Base-by-base conservation (phyloP, 345 rosid species). In the Schrenkiella parvula region DNA sequence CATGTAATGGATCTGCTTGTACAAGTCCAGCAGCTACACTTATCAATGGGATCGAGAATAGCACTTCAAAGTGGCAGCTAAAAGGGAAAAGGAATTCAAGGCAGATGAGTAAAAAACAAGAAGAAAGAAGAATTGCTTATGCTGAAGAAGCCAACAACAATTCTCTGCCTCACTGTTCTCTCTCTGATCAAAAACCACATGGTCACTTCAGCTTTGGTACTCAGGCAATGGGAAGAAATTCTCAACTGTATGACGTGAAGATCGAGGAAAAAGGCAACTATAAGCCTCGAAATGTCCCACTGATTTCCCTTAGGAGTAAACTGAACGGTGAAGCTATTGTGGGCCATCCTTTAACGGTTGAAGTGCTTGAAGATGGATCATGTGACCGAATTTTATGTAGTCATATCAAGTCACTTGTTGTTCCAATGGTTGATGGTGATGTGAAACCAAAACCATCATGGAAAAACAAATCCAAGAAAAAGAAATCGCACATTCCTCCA, bases 81-180 rank as follows among this genome's bases (percentile, higher is more conserved):
- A 95, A 95, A 83, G 89, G 99, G 76, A 95, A 95, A 83, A 86
- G 99, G 83, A 95, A 87, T 43, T 85, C 87, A 26, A 88, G 97
- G 74, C 84, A 82, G 55, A 83, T 47, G 73, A 82, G 85, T 57
- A 71, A 87, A 86, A 79, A 83, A 51, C 79, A 85, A 85, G 75
- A 85, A 84, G 80, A 87, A 73, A 25, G 79, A 80, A 64, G 80
- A 58, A 66, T 22, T 47, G 35, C 73, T 15, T 65, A 71, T 9
- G 44, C 68, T n/a, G 70, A 79, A 77, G 85, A 79, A 63, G 56
- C 78, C 63, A 87, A 82, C 77, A 66, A 63, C 44, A 77, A 34
- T 4, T 17, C 28, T 26, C 44, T 55, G 47, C 66, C 77, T 52
- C 71, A 60, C 64, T 77, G 77, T 66, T 79, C 91, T 54, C 39